Percentiles rank a stretch among this genome's conserved stretches.
Evolutionary conservation across 306 rosid genomes (phyloP).

Genomic region (Dryas drummondii): DNA sequence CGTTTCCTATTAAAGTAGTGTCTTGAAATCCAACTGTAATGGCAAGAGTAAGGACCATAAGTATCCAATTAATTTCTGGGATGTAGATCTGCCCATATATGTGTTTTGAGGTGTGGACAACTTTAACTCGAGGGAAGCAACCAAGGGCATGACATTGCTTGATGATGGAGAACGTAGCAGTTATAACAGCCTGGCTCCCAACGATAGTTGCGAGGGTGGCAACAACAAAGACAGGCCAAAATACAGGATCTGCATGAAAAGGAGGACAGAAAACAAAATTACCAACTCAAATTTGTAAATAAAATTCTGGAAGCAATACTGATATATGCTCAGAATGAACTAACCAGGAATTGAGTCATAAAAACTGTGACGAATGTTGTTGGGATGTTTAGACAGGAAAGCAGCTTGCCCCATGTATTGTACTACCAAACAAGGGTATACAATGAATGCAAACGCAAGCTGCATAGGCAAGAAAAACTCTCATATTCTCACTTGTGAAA

Average conservation of each 20-base stretch:
- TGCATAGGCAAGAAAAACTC: constrained; percentile 40
- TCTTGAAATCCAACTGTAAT: constrained; percentile 81
- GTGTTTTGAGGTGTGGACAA: constrained; percentile 82
- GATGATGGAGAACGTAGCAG: constrained; percentile 83
- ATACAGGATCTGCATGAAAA: constrained; percentile 56
- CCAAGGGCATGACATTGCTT: constrained; percentile 92
- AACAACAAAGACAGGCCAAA: constrained; percentile 80
- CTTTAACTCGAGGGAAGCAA: constrained; percentile 90
- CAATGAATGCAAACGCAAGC: constrained; percentile 72
- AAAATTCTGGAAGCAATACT: constrained; percentile 16
- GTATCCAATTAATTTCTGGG: constrained; percentile 92
- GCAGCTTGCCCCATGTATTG: constrained; percentile 98
- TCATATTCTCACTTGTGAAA: constrained; percentile 13
- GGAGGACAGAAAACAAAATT: constrained; percentile 24
- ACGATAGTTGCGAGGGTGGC: constrained; percentile 86
- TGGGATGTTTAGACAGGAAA: constrained; percentile 58
- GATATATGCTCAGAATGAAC: constrained; percentile 31
- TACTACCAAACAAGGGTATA: constrained; percentile 83
- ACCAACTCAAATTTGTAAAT: constrained; percentile 11
- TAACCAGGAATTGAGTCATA: constrained; percentile 75
- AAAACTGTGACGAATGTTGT: constrained; percentile 44
- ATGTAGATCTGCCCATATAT: constrained; percentile 80
- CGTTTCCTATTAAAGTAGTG: constrained; percentile 78
- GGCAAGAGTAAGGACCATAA: constrained; percentile 82
- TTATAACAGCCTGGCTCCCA: constrained; percentile 90